These are phyloP conservation scores for Ganoderma lingzhi DNA, from an alignment of 1,284 basidiomycete genomes.

Conservation along the genomic window DNA sequence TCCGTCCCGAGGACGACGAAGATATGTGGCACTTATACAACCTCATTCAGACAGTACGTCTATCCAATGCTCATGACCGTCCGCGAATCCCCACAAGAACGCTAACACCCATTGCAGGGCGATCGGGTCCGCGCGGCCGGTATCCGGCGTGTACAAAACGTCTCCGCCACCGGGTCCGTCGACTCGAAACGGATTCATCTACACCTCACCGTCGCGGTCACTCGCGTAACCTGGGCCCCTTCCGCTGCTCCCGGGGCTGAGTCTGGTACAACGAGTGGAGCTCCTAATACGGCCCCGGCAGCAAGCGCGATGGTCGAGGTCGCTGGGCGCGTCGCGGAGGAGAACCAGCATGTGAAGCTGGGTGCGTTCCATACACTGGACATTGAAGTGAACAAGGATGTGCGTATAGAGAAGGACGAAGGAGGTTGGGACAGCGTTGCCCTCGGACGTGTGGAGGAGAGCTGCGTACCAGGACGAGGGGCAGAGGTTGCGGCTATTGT, in stretches of 20 bases:
- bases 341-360: constrained; percentile 93
- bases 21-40: constrained; percentile 99
- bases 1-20: constrained; percentile 94
- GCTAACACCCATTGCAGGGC: constrained; percentile 52
- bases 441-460: constrained; percentile 83
- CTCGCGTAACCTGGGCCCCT: constrained; percentile 74
- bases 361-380: constrained; percentile 97
- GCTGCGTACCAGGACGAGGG: constrained; percentile 90
- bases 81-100: background rate
- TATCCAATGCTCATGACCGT: background rate
- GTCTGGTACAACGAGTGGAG: constrained; percentile 48
- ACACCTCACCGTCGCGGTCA: constrained; percentile 87
- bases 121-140: constrained; percentile 92
- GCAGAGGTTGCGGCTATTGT: constrained; percentile 98
- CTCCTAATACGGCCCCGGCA: constrained; percentile 43
- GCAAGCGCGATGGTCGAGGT: constrained; percentile 83
- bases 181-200: constrained; percentile 91
- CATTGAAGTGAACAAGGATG: constrained; percentile 91
- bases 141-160: constrained; percentile 82
- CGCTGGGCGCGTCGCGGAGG: constrained; percentile 87
- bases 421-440: constrained; percentile 92
- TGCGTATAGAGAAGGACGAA: constrained; percentile 88
- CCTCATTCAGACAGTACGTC: constrained; percentile 77
- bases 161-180: constrained; percentile 92
- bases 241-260: constrained; percentile 61